A percentile compares a stretch with the other conserved stretches of the same genome.
Evolutionary conservation across 345 rosid genomes (phyloP).

Genomic region (Kernera saxatilis): DNA sequence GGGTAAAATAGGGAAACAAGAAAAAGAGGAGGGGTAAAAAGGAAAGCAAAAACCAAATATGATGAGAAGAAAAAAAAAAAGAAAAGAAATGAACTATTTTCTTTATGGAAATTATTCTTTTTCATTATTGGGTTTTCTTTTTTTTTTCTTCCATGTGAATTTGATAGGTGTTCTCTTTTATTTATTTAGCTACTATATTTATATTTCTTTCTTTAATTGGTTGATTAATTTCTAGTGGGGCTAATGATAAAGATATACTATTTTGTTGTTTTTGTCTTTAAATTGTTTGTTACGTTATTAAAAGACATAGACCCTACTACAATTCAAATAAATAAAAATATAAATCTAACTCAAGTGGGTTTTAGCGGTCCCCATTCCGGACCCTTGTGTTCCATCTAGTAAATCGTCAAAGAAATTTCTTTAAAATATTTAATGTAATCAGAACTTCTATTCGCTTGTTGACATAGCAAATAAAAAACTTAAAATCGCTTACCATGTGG

Average conservation of each 20-base stretch:
- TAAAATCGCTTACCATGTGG: not conserved
- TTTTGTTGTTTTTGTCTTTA: not conserved
- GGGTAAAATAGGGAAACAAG: constrained; percentile 2
- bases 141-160: not conserved
- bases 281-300: constrained; percentile 7
- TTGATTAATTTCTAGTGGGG: constrained; percentile 21
- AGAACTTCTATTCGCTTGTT: not conserved
- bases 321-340: not conserved
- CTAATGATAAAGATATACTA: constrained; percentile 22
- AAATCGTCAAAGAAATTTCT: not conserved
- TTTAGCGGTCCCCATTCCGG: not conserved
- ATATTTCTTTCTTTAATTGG: constrained; percentile 10
- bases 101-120: not conserved
- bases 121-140: not conserved
- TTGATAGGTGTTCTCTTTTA: not conserved
- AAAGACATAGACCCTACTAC: not conserved
- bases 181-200: constrained; percentile 7
- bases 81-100: not conserved
- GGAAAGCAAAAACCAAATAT: not conserved
- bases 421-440: not conserved
- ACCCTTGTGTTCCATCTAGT: not conserved
- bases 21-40: constrained; percentile 4
- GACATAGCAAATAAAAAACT: not conserved
- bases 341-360: not conserved
- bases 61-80: not conserved